Evolutionary conservation across 768 basidiomycete species (phyloP).

Genomic region (Leucocoprinus leucothites): DNA sequence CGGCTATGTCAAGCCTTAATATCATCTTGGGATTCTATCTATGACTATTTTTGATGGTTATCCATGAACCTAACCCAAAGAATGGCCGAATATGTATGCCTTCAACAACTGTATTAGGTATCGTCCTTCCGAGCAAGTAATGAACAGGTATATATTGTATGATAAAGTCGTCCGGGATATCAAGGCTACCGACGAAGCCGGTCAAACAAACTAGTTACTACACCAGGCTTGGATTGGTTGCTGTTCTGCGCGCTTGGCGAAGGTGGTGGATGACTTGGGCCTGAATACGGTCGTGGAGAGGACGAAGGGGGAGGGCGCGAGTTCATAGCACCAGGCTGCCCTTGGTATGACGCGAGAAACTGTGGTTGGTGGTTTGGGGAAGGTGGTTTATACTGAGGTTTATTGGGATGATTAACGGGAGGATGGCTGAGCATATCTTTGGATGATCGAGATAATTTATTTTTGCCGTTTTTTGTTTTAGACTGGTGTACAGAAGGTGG

Average conservation of each 20-base stretch:
- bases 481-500: not conserved
- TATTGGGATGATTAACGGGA: not conserved
- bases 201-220: slow-evolving; percentile 14
- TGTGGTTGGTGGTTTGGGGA: slow-evolving; percentile 16
- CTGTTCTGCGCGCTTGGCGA: not conserved
- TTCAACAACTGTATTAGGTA: too few species aligned
- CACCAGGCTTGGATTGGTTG: not conserved
- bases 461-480: slow-evolving; percentile 7
- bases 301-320: slow-evolving; percentile 1
- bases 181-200: slow-evolving; percentile 1
- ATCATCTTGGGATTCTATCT: too few species aligned
- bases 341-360: not conserved
- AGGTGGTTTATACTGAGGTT: not conserved
- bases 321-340: not conserved
- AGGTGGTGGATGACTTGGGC: not conserved
- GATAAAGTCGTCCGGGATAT: too few species aligned
- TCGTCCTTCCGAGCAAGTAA: too few species aligned
- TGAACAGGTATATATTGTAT: too few species aligned
- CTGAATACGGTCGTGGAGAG: not conserved
- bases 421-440: not conserved
- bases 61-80: too few species aligned
- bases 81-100: too few species aligned
- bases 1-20: too few species aligned
- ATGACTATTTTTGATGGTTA: too few species aligned
- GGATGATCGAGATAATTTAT: slow-evolving; percentile 19